Evolutionary conservation across 345 rosid species (phyloP).

Genomic region (Chamaenerion angustifolium): DNA sequence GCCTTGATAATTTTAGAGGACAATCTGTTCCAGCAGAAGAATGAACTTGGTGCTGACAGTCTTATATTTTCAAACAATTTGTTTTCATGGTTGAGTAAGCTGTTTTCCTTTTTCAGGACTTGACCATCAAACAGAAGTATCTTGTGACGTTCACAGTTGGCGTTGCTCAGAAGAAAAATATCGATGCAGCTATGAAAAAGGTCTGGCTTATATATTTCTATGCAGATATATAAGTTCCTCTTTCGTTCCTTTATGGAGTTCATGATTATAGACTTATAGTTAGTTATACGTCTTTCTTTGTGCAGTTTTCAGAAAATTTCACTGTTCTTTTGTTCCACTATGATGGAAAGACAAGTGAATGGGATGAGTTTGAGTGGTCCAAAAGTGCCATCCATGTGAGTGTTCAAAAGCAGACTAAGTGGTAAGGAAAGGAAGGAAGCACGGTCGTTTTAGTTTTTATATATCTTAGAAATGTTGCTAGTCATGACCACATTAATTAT

Average conservation of each 20-base stretch:
- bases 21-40: too few relatives aligned
- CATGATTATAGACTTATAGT: too few relatives aligned
- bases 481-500: constrained; percentile 4
- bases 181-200: constrained; percentile 83
- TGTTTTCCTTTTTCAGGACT: constrained; percentile 40
- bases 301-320: constrained; percentile 83
- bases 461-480: too few relatives aligned
- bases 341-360: constrained; percentile 74
- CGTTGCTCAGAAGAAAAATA: constrained; percentile 49
- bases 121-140: constrained; percentile 48
- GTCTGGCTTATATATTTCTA: constrained; percentile 13
- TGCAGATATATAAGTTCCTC: neutral
- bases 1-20: too few relatives aligned
- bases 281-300: constrained; percentile 1
- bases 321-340: constrained; percentile 88
- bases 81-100: too few relatives aligned
- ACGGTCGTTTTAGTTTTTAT: too few relatives aligned
- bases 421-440: constrained; percentile 35
- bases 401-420: constrained; percentile 76
- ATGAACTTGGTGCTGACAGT: too few relatives aligned
- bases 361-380: constrained; percentile 99
- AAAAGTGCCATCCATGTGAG: constrained; percentile 86
- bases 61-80: too few relatives aligned
- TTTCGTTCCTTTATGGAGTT: neutral
- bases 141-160: constrained; percentile 94